Evolutionary conservation across 2,329 filamentous ascomycete species (phyloP).

Genomic region (Verticillium tricorpus): DNA sequence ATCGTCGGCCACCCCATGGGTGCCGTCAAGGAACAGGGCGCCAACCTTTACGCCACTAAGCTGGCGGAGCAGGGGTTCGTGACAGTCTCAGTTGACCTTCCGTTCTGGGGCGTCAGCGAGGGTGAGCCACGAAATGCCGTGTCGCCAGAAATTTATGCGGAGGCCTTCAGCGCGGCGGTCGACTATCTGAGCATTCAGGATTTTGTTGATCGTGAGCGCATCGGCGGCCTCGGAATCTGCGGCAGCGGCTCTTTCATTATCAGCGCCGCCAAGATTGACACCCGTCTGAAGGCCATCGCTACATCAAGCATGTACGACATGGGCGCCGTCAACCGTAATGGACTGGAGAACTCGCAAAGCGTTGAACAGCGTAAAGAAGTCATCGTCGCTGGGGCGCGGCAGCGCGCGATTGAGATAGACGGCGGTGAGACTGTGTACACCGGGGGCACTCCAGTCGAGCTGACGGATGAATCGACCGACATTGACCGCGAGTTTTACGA

Average conservation of each 20-base stretch:
- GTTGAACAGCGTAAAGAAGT: conserved; percentile 1
- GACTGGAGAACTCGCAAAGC: neutral
- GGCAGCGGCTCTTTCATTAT: conserved; percentile 25
- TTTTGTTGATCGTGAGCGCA: conserved; percentile 21
- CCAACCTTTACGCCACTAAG: conserved; percentile 24
- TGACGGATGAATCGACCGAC: neutral
- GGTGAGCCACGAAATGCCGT: conserved; percentile 20
- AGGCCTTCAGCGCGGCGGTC: conserved; percentile 12
- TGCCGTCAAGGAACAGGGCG: conserved; percentile 24
- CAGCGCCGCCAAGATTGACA: conserved; percentile 28
- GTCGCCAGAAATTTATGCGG: conserved; percentile 16
- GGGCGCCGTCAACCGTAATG: conserved; percentile 2
- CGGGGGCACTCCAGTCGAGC: neutral
- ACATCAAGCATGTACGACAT: conserved; percentile 14
- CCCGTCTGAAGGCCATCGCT: conserved; percentile 16
- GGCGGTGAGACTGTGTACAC: neutral
- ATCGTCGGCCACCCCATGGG: conserved; percentile 23
- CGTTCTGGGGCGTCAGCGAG: conserved; percentile 20
- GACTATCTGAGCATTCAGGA: conserved; percentile 20
- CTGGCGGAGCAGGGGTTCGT: conserved; percentile 18
- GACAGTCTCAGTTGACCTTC: conserved; percentile 17
- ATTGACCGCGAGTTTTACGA: conserved; percentile 7
- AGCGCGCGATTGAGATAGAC: too few species aligned
- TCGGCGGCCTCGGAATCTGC: conserved; percentile 24
- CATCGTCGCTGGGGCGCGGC: too few species aligned